Evolutionary conservation across 306 rosid species (phyloP), one percentile per base, ranked within the genome.

Genomic region (Vigna radiata): DNA sequence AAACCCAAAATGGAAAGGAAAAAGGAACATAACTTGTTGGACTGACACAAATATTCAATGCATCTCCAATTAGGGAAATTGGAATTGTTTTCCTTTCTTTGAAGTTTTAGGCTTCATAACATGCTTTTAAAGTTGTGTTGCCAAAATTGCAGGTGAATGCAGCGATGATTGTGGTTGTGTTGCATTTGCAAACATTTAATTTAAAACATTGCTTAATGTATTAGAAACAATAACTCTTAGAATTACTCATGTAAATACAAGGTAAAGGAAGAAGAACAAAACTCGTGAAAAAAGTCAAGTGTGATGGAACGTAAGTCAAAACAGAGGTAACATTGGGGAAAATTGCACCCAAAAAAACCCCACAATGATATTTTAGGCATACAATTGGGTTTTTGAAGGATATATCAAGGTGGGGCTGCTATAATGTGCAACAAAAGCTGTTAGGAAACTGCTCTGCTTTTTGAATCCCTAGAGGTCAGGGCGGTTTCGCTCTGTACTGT

Each of bases 71-170:
- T 23, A 70, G 72, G 66, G 47, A 59, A 58, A 59, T 44, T 73
- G 5, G 46, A 77, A 58, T 21, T 66, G 5, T 21, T 19, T 77
- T 67, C 74, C 13, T n/a, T 60, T 19, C 1, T 52, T 37, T 63
- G 50, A 37, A 61, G 55, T 43, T 68, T 72, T 68, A 37, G 55
- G 14, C 43, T 52, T 50, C 73, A 70, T 31, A 49, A 49, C 61
- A 17, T 70, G 47, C 8, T 70, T 70, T 18, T 52, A 33, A 52
- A 33, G 19, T 43, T 23, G 25, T 5, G 25, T 67, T 68, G 68
- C 76, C 27, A 29, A 77, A 68, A 77, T 46, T 56, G 12, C n/a
- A 6, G 61, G 41, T 31, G 18, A 68, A 13, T 68, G 60, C 48
- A 64, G 66, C 23, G 1, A 4, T 17, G 15, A 70, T 10, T 18